Evolutionary conservation across 768 basidiomycete species (phyloP), one percentile per base, ranked within the genome.

Genomic region (Naganishia onofrii): DNA sequence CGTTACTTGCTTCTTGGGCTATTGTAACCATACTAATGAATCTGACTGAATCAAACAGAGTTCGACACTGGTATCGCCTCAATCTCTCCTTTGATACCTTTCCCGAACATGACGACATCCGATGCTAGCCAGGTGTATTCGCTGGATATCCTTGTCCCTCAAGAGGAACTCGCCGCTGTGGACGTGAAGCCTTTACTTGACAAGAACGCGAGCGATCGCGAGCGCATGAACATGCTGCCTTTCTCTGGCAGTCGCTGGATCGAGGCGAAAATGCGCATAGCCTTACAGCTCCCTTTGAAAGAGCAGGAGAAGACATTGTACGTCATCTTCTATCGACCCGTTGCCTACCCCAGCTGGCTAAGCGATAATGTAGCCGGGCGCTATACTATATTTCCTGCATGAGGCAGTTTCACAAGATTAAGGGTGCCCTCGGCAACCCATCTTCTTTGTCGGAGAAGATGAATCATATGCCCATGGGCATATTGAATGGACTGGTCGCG

Each of bases 371-470:
- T 44, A 92, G 91, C 57, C 90, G 89, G 81, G 86, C 90, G 56
- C 74, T 93, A 34, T 82, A 89, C 69, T 94, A 92, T 82, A 88
- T 95, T 72, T 87, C 92, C 0, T 82, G 86, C n/a, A 88, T 98
- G 85, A 83, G 94, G 83, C 85, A 10, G 90, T 94, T 81, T 85
- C 86, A 54, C 83, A 84, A 72, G 76, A 84, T 0, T 81, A 84
- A 8, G 74, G 77, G 32, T 73, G 68, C 31, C 64, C 74, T 74
- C 1, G 68, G 72, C 34, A 82, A 86, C 53, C 86, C 87, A 74
- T 84, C 85, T 13, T 82, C 83, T 17, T 68, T 90, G 9, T 82
- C 84, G 48, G 86, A 88, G 55, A 85, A 85, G 69, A 82, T 95
- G 68, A 75, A 84, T 0, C 80, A 81, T 3, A 84, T 91, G 0